A percentile compares a stretch with the other conserved stretches of the same genome.
Conservation (phyloP, 192 early-diverging fungal species). For the Backusella parvicylindrica region DNA sequence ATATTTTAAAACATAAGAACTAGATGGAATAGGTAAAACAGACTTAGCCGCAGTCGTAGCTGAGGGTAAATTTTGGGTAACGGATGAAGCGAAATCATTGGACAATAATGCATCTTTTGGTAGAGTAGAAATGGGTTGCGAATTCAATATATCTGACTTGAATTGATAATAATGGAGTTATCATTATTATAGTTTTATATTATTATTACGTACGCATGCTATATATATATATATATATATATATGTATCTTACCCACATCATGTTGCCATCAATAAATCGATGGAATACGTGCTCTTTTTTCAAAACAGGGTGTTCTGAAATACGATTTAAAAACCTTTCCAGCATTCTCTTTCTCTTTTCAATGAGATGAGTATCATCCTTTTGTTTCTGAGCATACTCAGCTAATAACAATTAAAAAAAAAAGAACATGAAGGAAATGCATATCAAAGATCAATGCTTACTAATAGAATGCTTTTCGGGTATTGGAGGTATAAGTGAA, state of each 20-base stretch:
- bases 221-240: background rate
- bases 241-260: conserved; percentile 49
- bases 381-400: conserved; percentile 74
- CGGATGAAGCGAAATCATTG: conserved; percentile 4
- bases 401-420: conserved; percentile 25
- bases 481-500: conserved; percentile 87
- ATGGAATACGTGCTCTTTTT: conserved; percentile 87
- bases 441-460: conserved; percentile 26
- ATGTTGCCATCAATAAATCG: conserved; percentile 78
- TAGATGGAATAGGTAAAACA: conserved; percentile 44
- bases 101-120: conserved; percentile 57
- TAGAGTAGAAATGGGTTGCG: conserved; percentile 57
- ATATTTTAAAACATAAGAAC: conserved; percentile 53
- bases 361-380: conserved; percentile 84
- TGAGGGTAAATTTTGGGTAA: conserved; percentile 27
- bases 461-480: conserved; percentile 91
- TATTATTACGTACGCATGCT: too few relatives aligned
- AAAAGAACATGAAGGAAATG: background rate
- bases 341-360: conserved; percentile 85
- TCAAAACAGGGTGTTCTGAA: conserved; percentile 78
- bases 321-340: conserved; percentile 89
- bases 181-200: too few relatives aligned
- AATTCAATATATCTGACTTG: conserved; percentile 63
- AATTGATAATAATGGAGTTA: background rate
- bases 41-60: conserved; percentile 5